phyloP scores from a whole-genome alignment of 768 basidiomycete genomes.

The Rhizopogon vulgaris region DNA sequence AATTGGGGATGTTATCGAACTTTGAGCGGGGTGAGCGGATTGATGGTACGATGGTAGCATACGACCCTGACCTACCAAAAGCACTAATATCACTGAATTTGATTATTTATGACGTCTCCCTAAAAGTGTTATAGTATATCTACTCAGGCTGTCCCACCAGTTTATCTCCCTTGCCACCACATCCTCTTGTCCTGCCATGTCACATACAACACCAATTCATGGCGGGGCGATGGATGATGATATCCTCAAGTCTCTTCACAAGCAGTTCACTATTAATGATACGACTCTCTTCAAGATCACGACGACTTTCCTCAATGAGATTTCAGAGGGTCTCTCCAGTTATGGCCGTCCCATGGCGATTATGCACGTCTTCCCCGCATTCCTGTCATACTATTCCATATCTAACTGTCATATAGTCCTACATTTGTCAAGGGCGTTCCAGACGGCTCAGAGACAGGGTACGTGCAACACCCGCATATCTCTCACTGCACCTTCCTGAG shows the following conservation, averaged over 20 bases:
- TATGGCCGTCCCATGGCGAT: constrained; percentile 88
- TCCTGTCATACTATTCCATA: background rate
- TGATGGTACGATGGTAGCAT: too few species aligned
- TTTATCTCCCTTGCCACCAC: background rate
- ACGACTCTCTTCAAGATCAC: constrained; percentile 65
- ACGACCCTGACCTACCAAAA: too few species aligned
- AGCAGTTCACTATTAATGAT: constrained; percentile 63
- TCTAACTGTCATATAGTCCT: constrained; percentile 45
- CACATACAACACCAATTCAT: constrained; percentile 35
- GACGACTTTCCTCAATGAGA: constrained; percentile 74
- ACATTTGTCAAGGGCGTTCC: constrained; percentile 95
- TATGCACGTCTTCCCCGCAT: constrained; percentile 52
- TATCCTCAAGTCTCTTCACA: constrained; percentile 59
- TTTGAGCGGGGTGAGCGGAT: too few species aligned
- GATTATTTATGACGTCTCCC: background rate
- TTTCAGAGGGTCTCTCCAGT: constrained; percentile 60
- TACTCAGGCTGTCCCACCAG: background rate
- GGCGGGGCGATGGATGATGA: constrained; percentile 37
- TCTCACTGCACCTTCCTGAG: constrained; percentile 2
- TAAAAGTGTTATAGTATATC: background rate
- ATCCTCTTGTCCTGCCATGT: constrained; percentile 18
- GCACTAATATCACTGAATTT: too few species aligned
- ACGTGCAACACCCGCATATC: constrained; percentile 17
- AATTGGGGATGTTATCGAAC: too few species aligned
- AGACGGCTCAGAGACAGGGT: constrained; percentile 92